Base-by-base conservation (phyloP, 2,329 filamentous ascomycete species). In the Diaporthe helianthi region DNA sequence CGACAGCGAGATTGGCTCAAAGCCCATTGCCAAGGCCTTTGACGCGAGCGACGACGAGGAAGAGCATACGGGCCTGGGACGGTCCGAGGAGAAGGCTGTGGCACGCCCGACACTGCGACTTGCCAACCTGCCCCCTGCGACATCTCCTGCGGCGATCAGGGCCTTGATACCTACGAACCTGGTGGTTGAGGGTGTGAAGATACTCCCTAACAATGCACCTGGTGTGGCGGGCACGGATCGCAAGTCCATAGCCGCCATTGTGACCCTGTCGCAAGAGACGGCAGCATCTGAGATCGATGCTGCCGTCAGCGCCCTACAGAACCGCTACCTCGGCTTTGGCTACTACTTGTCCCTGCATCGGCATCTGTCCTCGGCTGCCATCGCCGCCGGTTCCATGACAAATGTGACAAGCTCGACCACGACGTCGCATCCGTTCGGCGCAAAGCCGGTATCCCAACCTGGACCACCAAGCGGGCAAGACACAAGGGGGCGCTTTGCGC, bases 271-370 rank as follows among this genome's bases (percentile, higher is more conserved):
- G 1, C 89, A 92, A 69, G 93, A 96, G 73, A 96, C 93, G 0
- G 88, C 93, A 0, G 92, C 91, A 0, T 92, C 90, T 29, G 93
- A 97, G 68, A 94, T 98, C 66, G 94, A 98, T 75, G 85, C 88
- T 4, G 87, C 90, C 0, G 92, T 97, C 65, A 95, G 90, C 76
- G 81, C 87, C 4, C 81, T 97, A 38, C 93, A 97, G 76, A 94
- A 96, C 73, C 89, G 87, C 73, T 97, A 98, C 77, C 83, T 97
- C 19, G 94, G 94, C 19, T 93, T 89, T 77, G 94, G 94, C 6
- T 93, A 91, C 81, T 91, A 94, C 78, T 83, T 98, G 2, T 91
- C 88, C 8, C 85, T 97, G 53, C 93, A 94, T 71, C 86, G 93
- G 12, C 92, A 97, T 80, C 85, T 97, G 4, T 97, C 93, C 0